Percentiles rank a stretch among this genome's conserved stretches.
Conservation (phyloP, 1,284 basidiomycete genomes). For the Fistulinella cinereoalba region DNA sequence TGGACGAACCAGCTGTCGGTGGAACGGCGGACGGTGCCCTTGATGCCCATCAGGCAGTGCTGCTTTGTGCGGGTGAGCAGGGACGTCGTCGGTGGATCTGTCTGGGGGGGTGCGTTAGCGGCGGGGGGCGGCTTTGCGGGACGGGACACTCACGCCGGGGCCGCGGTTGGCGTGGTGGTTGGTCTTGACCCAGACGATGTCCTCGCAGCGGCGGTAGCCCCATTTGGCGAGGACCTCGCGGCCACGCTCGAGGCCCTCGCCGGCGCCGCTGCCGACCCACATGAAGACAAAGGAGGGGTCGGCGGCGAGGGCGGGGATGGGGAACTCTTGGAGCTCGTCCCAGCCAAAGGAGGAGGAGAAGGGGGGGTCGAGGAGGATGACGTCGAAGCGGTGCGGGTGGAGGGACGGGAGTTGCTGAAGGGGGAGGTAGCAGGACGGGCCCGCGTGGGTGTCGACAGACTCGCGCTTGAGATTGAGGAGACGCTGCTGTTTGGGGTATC, state of each 20-base stretch:
- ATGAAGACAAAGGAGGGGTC: conserved; percentile 94
- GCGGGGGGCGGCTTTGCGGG: background rate
- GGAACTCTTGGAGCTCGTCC: conserved; percentile 79
- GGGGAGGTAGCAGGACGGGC: conserved; percentile 69
- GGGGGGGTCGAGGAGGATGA: conserved; percentile 90
- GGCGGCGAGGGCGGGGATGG: conserved; percentile 80
- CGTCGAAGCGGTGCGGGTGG: conserved; percentile 81
- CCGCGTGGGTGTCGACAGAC: conserved; percentile 59
- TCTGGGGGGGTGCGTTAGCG: conserved; percentile 40
- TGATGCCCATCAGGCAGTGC: conserved; percentile 98
- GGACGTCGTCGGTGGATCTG: conserved; percentile 78
- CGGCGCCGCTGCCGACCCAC: conserved; percentile 93
- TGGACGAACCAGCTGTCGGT: conserved; percentile 96
- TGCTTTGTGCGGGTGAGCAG: conserved; percentile 88
- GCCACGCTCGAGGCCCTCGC: conserved; percentile 89
- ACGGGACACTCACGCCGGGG: conserved; percentile 57
- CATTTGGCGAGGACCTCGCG: conserved; percentile 89
- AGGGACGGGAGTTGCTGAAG: conserved; percentile 54
- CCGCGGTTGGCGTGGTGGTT: conserved; percentile 70
- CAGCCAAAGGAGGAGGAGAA: conserved; percentile 81
- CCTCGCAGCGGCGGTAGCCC: conserved; percentile 95
- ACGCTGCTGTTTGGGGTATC: conserved; percentile 89
- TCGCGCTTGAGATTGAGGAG: conserved; percentile 77
- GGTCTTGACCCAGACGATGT: conserved; percentile 96
- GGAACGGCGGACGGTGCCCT: conserved; percentile 91